Evolutionary conservation across 2,329 filamentous ascomycete species (phyloP), one percentile per base, ranked within the genome.

Genomic region (Penicillium italicum): DNA sequence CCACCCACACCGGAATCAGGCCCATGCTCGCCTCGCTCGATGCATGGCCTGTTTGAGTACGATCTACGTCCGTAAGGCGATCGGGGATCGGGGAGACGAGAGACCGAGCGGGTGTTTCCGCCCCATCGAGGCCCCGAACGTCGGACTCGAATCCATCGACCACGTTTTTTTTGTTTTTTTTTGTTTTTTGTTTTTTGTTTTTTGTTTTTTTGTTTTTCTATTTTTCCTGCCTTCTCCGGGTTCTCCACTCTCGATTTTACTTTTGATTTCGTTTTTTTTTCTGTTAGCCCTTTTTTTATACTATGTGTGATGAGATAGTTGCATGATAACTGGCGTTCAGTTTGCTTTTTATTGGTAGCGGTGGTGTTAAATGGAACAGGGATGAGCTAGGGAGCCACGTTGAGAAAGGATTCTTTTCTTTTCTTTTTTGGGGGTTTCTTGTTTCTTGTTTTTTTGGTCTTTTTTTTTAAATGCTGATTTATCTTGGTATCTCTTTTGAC

Each of bases 1-100:
- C 76, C 76, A 46, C 63, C 74, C 30, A 79, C 76, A 5, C 76
- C 76, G 18, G 66, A 74, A 45, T 76, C 74, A 8, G 68, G 66
- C 31, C 68, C 70, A n/a, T 71, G 71, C 56, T 77, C 76, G 16
- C 74, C 75, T 14, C 71, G 71, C 43, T 63, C 69, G 34, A 69
- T 67, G 53, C 60, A 67, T 36, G 58, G 68, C 5, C 36, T 68
- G 31, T 65, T 61, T 22, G 63, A 65, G 30, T 66, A 63, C 41
- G 62, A 65, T 59, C 57, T 63, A 41, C 61, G 56, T 34, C 30
- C 46, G n/a, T 64, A 42, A 55, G 22, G 38, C 36, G 33, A 50
- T 42, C 37, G 52, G 45, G 42, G 2, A 36, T 40, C 22, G 38
- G 55, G 47, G 43, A 26, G 34, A 14, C 20, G 44, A 34, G 36